Base-by-base conservation (phyloP, 2,329 filamentous ascomycete genomes). In the Scytalidium lignicola region DNA sequence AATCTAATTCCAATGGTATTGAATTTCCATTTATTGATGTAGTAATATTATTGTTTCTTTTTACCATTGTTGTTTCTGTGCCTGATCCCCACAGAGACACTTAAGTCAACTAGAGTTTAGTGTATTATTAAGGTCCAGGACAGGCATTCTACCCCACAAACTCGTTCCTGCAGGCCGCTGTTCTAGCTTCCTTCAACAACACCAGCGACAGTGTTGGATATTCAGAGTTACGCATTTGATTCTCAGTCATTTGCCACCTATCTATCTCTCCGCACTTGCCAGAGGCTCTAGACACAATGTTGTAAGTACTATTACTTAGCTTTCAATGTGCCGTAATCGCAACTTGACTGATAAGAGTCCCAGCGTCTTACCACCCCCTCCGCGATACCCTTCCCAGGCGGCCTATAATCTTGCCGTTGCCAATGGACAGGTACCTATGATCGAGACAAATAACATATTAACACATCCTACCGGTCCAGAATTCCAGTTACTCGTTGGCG, bases 381-480 rank as follows among this genome's bases (percentile, higher is more conserved):
- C 88, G 52, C 83, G 90, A 67, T 96, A 95, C 74, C 86, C 88
- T 49, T 80, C 82, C 57, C 79, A 82, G 62, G 77, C 81, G 62
- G 82, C 85, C 56, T 87, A 87, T 67, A 87, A 88, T 72, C 84
- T 85, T 59, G 81, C 81, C 56, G 78, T 85, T 48, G 82, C 82
- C 56, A 79, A 83, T 62, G 83, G 83, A 54, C 78, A 85, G 65
- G 75, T 82, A 32, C 85, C 87, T 32, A 81, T 95, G 67, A 86
- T 96, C 63, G 93, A 99, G 76, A 96, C 92, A 47, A 95, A 93
- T 70, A 99, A 97, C 66, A 86, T 83, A 37, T 74, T 99, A 53
- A 82, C 81, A 50, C 86, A 88, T 61, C 92, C 89, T 20, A 82
- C 83, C 29, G 88, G 88, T 4, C 80, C 88, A 20, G 91, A 96